Evolutionary conservation across 129 eudicot genomes (phyloP), one percentile per base, ranked within the genome.

Genomic region (Solidago caesia): DNA sequence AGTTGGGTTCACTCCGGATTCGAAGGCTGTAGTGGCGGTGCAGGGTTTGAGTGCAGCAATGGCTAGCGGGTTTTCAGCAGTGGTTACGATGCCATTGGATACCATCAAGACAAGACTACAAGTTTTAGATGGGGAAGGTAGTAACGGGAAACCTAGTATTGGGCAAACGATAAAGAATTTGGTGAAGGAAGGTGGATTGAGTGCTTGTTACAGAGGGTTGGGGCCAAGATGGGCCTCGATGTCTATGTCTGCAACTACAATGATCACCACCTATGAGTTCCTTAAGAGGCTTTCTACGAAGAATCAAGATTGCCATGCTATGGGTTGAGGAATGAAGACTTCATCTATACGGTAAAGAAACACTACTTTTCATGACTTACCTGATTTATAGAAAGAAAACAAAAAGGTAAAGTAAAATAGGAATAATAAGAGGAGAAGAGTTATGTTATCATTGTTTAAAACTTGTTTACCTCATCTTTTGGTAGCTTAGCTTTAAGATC

Each of bases 161-260:
- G 44, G 68, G 14, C 87, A 89, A 39, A 92, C 93, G 2, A 76
- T 87, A 74, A 80, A 82, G 75, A 87, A 84, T 61, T 79, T 92
- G 76, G 87, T 92, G 44, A 85, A 84, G 85, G 96, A 89, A 81
- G 97, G 97, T 51, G 97, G 97, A 64, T 73, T 87, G 76, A 71
- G 96, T 59, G 97, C 97, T 78, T 92, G 97, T 79, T 89, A 92
- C 66, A 81, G 93, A 79, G 97, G 97, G 29, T 81, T 92, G 63
- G 96, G 91, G n/a, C 96, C 96, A 25, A 82, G 97, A 68, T 92
- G 96, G 96, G 96, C 90, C 65, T 89, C 97, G 6, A 89, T 89
- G 96, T 89, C 97, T 7, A 67, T 89, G 91, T 89, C 97, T 66
- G 91, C 97, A 68, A 83, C 89, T 41, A 89, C 93, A 7, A 92